Conservation (phyloP, 495 filamentous ascomycete genomes). For the Niebla homalea region DNA sequence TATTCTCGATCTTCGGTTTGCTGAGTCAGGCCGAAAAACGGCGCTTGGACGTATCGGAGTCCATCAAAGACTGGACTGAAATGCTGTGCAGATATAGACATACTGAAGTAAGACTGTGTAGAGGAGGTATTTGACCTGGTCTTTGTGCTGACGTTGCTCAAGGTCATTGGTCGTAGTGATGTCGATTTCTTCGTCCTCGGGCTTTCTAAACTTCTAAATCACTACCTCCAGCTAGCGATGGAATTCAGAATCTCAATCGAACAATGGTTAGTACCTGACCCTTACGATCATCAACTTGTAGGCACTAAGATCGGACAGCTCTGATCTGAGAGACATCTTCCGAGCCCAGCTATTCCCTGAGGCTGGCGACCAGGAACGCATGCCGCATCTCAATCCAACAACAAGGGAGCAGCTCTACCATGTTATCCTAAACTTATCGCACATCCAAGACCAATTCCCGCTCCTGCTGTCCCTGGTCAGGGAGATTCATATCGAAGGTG, state of each 20-base stretch:
- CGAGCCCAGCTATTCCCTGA: conserved; percentile 58
- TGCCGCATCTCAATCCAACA: conserved; percentile 37
- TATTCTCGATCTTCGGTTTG: conserved; percentile 38
- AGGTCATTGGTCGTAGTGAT: conserved; percentile 38
- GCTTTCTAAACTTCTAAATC: conserved; percentile 32
- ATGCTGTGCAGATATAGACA: conserved; percentile 43
- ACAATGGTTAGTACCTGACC: conserved; percentile 22
- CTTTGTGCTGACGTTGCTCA: neutral
- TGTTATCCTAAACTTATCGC: conserved; percentile 45
- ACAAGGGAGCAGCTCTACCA: conserved; percentile 53
- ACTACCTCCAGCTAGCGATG: conserved; percentile 36
- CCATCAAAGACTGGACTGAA: conserved; percentile 37
- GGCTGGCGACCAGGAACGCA: conserved; percentile 27
- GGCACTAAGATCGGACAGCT: conserved; percentile 13
- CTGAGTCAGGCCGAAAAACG: conserved; percentile 37
- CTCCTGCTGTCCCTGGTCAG: conserved; percentile 39
- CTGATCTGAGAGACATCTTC: conserved; percentile 44
- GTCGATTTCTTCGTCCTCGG: conserved; percentile 37
- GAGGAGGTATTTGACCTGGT: neutral
- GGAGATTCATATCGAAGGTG: conserved; percentile 37
- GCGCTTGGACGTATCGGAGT: conserved; percentile 37
- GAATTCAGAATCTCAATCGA: conserved; percentile 30
- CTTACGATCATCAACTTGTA: neutral
- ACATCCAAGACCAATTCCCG: conserved; percentile 38
- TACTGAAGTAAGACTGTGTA: conserved; percentile 28